Percentiles rank a stretch among this genome's conserved stretches.
phyloP scores from a whole-genome alignment of 2,329 filamentous ascomycete genomes.

The Fusarium haematococcum region DNA sequence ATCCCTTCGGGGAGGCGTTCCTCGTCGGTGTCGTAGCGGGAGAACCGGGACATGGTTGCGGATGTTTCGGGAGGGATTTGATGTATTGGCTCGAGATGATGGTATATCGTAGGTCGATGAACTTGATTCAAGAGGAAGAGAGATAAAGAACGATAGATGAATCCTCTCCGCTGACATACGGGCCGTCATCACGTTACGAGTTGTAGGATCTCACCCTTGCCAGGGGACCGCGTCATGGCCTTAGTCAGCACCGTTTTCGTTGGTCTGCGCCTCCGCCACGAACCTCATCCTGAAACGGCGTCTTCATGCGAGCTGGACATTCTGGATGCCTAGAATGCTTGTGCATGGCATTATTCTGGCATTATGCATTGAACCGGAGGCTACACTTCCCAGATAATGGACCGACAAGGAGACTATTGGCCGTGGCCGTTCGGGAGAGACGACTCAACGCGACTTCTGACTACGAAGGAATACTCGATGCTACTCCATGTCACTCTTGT shows the following conservation, averaged over 20 bases:
- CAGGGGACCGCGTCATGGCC: slow-evolving; percentile 36
- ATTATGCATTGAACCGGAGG: neutral
- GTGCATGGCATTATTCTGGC: neutral
- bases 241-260: slow-evolving; percentile 27
- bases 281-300: neutral
- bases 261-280: slow-evolving; percentile 25
- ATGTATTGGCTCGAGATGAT: neutral
- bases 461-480: neutral
- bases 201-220: neutral
- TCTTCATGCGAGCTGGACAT: neutral
- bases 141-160: neutral
- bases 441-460: neutral
- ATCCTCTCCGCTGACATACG: slow-evolving; percentile 19
- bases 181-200: slow-evolving; percentile 13
- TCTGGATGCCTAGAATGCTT: neutral
- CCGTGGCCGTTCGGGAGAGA: neutral
- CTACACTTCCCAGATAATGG: neutral
- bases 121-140: neutral
- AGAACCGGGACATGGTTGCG: slow-evolving; percentile 55
- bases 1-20: slow-evolving; percentile 67
- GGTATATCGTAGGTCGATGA: neutral
- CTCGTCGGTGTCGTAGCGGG: slow-evolving; percentile 60
- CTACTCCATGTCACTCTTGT: neutral
- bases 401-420: neutral
- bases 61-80: neutral